Conservation (phyloP, 179 eudicot species). For the Nepenthes alata region DNA sequence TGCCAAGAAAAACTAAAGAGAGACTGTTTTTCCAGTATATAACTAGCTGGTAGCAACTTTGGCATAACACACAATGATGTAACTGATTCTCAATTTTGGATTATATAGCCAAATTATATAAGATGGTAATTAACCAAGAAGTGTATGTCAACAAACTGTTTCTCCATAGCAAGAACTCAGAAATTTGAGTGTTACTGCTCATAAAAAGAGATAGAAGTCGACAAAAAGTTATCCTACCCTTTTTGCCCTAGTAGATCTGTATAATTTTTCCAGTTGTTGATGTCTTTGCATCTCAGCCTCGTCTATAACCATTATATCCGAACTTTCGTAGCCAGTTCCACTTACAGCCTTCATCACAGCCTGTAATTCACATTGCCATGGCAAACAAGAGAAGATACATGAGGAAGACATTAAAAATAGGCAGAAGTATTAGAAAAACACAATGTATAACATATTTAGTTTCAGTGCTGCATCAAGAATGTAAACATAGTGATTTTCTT, state of each 20-base stretch:
- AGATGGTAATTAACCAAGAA: too few relatives aligned
- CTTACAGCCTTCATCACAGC: constrained; percentile 91
- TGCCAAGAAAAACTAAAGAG: too few relatives aligned
- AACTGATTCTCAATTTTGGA: too few relatives aligned
- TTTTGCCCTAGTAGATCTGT: constrained; percentile 81
- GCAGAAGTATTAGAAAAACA: background rate
- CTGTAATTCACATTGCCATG: constrained; percentile 21
- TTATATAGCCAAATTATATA: too few relatives aligned
- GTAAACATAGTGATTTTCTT: background rate
- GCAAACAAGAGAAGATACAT: background rate
- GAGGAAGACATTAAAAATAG: background rate
- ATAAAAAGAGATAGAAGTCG: background rate
- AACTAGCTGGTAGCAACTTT: too few relatives aligned
- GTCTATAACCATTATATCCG: constrained; percentile 75
- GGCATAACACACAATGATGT: too few relatives aligned
- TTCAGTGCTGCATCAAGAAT: background rate
- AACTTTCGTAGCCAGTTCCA: constrained; percentile 74
- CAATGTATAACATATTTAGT: background rate
- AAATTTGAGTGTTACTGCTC: too few relatives aligned
- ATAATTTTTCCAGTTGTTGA: constrained; percentile 70
- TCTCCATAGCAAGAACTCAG: too few relatives aligned
- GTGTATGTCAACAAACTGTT: too few relatives aligned
- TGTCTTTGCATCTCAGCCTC: constrained; percentile 83
- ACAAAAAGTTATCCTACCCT: constrained; percentile 31
- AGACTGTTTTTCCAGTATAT: too few relatives aligned